phyloP scores from a whole-genome alignment of 805 yeast genomes.

The Candida andamanensis region DNA sequence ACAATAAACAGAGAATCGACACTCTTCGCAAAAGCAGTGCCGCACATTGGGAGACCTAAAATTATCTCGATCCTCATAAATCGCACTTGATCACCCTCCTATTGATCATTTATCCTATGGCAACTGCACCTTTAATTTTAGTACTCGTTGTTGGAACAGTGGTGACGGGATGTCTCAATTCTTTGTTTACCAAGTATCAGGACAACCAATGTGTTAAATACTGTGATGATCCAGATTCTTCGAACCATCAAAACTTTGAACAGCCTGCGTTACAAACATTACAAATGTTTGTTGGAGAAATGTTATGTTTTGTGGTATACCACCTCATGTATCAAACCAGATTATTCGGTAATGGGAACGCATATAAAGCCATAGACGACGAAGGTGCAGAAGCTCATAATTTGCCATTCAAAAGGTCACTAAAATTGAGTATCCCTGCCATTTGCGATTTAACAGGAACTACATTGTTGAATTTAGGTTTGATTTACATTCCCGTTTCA shows the following conservation, averaged over 20 bases:
- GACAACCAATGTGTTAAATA: constrained; percentile 65
- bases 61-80: too few relatives aligned
- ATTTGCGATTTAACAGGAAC: constrained; percentile 69
- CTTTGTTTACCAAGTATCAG: constrained; percentile 69
- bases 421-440: constrained; percentile 54
- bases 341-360: constrained; percentile 2
- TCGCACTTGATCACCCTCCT: background rate
- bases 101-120: background rate
- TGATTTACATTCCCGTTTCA: constrained; percentile 70
- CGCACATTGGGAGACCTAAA: too few relatives aligned
- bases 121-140: constrained; percentile 1
- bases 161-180: constrained; percentile 66
- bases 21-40: too few relatives aligned
- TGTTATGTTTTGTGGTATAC: constrained; percentile 43
- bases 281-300: constrained; percentile 79
- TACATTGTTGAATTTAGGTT: constrained; percentile 70
- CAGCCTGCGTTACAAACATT: constrained; percentile 77
- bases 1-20: too few relatives aligned
- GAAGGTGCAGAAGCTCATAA: constrained; percentile 4
- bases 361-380: constrained; percentile 9
- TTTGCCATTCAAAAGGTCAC: constrained; percentile 12
- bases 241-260: constrained; percentile 49
- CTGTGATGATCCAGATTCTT: constrained; percentile 43
- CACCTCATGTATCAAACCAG: constrained; percentile 12
- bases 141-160: constrained; percentile 43